phyloP scores from a whole-genome alignment of 768 basidiomycete species.

The Rhodotorula toruloides region DNA sequence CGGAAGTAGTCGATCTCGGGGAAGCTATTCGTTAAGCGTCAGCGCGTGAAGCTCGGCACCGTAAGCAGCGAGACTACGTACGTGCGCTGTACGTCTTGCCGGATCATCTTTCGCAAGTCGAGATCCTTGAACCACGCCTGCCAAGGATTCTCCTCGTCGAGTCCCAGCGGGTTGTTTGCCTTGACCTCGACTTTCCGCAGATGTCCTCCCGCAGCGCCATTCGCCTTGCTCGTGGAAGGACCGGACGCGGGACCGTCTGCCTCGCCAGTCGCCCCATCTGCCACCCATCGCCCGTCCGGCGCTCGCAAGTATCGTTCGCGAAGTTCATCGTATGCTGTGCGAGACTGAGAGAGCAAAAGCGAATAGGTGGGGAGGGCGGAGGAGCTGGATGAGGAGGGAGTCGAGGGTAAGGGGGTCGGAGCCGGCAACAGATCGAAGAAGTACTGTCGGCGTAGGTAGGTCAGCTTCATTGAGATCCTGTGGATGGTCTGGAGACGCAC shows the following conservation, averaged over 20 bases:
- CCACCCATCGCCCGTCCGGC: constrained; percentile 78
- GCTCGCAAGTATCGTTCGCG: constrained; percentile 69
- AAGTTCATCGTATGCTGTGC: constrained; percentile 53
- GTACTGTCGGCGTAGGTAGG: constrained; percentile 25
- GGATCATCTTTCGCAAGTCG: constrained; percentile 80
- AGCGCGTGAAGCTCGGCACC: neutral
- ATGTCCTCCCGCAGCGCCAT: constrained; percentile 63
- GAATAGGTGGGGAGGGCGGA: constrained; percentile 30
- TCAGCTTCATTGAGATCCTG: neutral
- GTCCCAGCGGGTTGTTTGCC: constrained; percentile 29
- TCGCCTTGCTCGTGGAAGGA: neutral
- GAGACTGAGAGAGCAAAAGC: constrained; percentile 35
- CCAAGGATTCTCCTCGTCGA: constrained; percentile 74
- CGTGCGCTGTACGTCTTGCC: constrained; percentile 94
- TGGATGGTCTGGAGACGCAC: constrained; percentile 9
- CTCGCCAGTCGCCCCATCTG: constrained; percentile 50
- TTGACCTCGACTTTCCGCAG: constrained; percentile 13
- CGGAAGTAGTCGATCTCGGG: constrained; percentile 95
- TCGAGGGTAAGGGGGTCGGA: constrained; percentile 6
- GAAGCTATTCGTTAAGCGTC: constrained; percentile 55
- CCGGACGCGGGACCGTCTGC: constrained; percentile 57
- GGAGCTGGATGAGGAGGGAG: constrained; percentile 10
- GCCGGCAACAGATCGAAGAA: constrained; percentile 34
- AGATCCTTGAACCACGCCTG: constrained; percentile 84
- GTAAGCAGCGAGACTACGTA: constrained; percentile 50